A percentile compares a stretch with the other conserved stretches of the same genome.
Evolutionary conservation across 169 alveolate species (phyloP).

Genomic region (Plasmodium coatneyi): DNA sequence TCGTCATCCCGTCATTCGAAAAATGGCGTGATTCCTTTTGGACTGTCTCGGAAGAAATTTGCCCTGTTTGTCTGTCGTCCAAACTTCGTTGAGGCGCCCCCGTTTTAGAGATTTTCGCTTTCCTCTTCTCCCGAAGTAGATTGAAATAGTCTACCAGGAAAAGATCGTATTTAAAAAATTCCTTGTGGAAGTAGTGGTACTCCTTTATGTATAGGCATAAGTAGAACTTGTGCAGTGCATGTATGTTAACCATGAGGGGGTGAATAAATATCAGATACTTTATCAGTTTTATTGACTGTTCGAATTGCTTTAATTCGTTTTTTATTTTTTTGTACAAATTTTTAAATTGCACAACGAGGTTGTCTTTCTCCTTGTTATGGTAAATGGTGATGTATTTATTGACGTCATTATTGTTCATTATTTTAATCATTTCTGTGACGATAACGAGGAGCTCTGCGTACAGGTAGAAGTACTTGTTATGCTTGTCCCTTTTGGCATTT

Average conservation of each 20-base stretch:
- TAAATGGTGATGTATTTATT: constrained; percentile 60
- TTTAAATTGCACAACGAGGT: constrained; percentile 32
- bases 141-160: constrained; percentile 30
- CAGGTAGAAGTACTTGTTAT: constrained; percentile 38
- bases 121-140: constrained; percentile 43
- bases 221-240: constrained; percentile 41
- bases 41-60: neutral
- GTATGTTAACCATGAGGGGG: constrained; percentile 61
- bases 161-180: constrained; percentile 65
- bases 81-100: neutral
- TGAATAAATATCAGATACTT: constrained; percentile 43
- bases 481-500: neutral
- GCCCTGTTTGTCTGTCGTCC: neutral
- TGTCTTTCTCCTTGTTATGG: constrained; percentile 61
- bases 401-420: constrained; percentile 57
- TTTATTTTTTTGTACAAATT: constrained; percentile 58
- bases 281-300: constrained; percentile 15
- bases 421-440: constrained; percentile 51
- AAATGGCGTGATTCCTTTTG: neutral
- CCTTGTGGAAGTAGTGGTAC: constrained; percentile 53
- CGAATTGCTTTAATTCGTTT: constrained; percentile 25
- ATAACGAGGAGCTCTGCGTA: constrained; percentile 44
- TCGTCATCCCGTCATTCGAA: neutral
- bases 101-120: neutral
- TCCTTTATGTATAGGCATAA: constrained; percentile 64